phyloP scores from a whole-genome alignment of 2,329 filamentous ascomycete genomes.

The Paraphoma chrysanthemicola region DNA sequence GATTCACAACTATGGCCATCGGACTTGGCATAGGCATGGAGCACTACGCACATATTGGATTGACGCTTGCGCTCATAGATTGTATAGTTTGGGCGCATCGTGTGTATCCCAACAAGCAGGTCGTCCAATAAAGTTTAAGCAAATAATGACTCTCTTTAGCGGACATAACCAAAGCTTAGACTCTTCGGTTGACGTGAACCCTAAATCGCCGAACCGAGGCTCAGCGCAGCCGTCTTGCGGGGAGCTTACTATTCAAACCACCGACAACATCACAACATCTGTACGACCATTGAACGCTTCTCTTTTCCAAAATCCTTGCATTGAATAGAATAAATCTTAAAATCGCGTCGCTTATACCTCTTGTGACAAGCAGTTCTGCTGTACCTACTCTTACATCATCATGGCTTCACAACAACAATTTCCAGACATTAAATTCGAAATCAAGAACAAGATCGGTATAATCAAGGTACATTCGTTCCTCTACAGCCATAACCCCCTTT shows the following conservation, averaged over 20 bases:
- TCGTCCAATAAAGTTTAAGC: no score
- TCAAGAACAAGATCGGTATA: constrained; percentile 53
- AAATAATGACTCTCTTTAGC: no score
- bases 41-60: no score
- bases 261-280: neutral
- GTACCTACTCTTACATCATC: neutral
- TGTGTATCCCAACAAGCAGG: no score
- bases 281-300: neutral
- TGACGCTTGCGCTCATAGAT: no score
- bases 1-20: no score
- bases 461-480: constrained; percentile 50
- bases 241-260: constrained; percentile 17
- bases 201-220: constrained; percentile 22
- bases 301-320: neutral
- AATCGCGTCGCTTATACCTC: neutral
- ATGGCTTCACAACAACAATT: constrained; percentile 48
- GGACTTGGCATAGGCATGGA: no score
- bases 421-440: constrained; percentile 53
- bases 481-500: neutral
- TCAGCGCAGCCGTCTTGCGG: constrained; percentile 9
- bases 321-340: neutral
- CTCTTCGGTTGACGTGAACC: constrained; percentile 1
- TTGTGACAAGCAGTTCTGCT: neutral
- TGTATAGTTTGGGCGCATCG: no score
- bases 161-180: no score